Percentiles rank a stretch among this genome's conserved stretches.
Conservation (phyloP, 2,329 filamentous ascomycete species). For the Xylaria sp. region DNA sequence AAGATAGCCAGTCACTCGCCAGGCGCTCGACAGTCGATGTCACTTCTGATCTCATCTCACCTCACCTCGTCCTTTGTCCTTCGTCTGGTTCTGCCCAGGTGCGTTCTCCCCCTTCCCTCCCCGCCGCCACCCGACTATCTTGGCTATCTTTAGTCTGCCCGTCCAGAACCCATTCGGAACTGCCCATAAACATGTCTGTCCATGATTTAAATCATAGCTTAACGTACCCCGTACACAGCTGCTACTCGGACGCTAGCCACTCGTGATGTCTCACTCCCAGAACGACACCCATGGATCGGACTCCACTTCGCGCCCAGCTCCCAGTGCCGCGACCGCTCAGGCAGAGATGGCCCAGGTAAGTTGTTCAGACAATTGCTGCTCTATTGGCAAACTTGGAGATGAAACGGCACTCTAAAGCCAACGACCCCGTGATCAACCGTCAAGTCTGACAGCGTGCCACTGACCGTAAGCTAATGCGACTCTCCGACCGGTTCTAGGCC, state of each 20-base stretch:
- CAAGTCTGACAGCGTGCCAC: not conserved
- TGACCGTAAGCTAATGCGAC: slow-evolving; percentile 39
- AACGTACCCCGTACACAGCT: not conserved
- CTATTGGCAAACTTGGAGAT: not conserved
- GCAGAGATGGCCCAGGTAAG: slow-evolving; percentile 46
- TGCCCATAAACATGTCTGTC: not conserved
- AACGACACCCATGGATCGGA: slow-evolving; percentile 29
- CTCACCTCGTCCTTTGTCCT: not conserved
- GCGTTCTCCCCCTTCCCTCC: not conserved
- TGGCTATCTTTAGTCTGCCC: not conserved
- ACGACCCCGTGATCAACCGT: slow-evolving; percentile 5
- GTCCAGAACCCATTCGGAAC: not conserved
- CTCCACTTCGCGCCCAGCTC: slow-evolving; percentile 31
- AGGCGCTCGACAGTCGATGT: not conserved
- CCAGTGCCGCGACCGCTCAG: slow-evolving; percentile 39
- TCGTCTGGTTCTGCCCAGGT: no score
- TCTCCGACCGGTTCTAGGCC: slow-evolving; percentile 46
- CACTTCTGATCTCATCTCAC: not conserved
- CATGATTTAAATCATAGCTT: not conserved
- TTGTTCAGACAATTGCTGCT: slow-evolving; percentile 32
- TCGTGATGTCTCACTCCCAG: slow-evolving; percentile 43
- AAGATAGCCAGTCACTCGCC: no score
- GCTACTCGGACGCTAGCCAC: not conserved
- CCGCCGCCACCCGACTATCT: slow-evolving; percentile 14
- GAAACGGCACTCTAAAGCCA: not conserved